Evolutionary conservation across 306 rosid genomes (phyloP), one percentile per base, ranked within the genome.

Genomic region (Dryas alaskensis): DNA sequence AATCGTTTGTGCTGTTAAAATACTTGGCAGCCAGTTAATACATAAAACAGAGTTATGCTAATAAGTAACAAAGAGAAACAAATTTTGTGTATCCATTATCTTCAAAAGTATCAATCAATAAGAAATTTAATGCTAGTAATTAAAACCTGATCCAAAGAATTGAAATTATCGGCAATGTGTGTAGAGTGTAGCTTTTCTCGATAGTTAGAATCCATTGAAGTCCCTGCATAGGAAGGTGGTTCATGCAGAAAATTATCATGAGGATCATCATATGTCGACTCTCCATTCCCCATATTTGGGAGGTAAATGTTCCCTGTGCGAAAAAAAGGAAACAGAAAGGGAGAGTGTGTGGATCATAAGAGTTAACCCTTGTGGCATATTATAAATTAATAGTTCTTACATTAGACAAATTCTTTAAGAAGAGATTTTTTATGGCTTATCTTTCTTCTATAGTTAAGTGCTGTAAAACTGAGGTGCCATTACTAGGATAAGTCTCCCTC

Each of bases 111-210:
- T 46, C 42, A 72, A 60, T 65, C 47, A 42, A 19, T 69, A 69
- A 14, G 25, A 75, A 66, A 73, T 61, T 54, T 13, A 44, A 48
- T 19, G 43, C 22, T 50, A 74, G 63, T 22, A 72, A 50, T 8
- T 55, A 67, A 54, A 71, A 94, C 99, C 99, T 92, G 84, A 48
- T 94, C 97, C 89, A 94, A 73, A 61, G 99, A 89, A 84, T 73
- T 82, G 77, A 84, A 94, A 70, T 87, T 85, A 68, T 94, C 97
- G 58, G 88, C 88, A 80, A 94, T 94, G 71, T 51, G 43, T 12
- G 84, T 57, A 17, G 83, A 70, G 3, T 81, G 78, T 40, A 13
- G 76, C 69, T 76, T 78, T 22, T 53, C 76, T 77, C 44, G 85
- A 84, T 47, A 6, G 50, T 59, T 66, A 10, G 78, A 59, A 72